Base-by-base conservation (phyloP, 306 rosid genomes). In the Pachyrhizus erosus region DNA sequence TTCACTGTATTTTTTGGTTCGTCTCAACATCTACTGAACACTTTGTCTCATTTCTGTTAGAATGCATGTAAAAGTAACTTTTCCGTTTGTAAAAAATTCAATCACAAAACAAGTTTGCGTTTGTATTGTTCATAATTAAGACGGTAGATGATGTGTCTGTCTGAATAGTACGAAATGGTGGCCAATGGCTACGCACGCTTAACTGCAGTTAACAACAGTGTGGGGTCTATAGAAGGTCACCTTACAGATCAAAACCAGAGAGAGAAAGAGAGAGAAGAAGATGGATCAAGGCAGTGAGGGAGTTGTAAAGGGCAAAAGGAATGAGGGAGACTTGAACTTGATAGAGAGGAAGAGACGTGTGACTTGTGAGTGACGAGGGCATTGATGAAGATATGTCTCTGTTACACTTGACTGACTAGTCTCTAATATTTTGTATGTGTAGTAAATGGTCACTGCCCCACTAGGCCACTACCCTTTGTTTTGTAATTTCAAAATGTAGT, bases 281-380 rank as follows among this genome's bases (percentile, higher is more conserved):
- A 57, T 49, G 45, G 46, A 90, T 84, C 51, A 61, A 61, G 21
- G 79, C 76, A 90, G 75, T 87, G 88, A 79, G 11, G 4, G 64
- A 52, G 31, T 37, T 58, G 86, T 42, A 49, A 85, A 87, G 86
- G 92, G 91, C 93, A 91, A 88, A 89, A 88, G 90, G 93, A 91
- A 91, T 89, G 86, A 90, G 89, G 66, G 87, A 84, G 83, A 89
- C 87, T 80, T 86, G 2, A 62, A 77, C 14, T 83, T 77, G 79
- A 78, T 52, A 10, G 76, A 29, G 14, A 73, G 54, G 64, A 40
- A 67, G 39, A 33, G 79, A 80, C 51, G 31, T 26, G 66, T 46
- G 79, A 80, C 40, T n/a, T 26, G 55, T 46, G 60, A 11, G 49
- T 42, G 60, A 61, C 17, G 69, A 29, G 14, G 23, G 13, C 24